A percentile compares a stretch with the other conserved stretches of the same genome.
These are phyloP conservation scores for Talaromyces amestolkiae DNA, from an alignment of 2,329 filamentous ascomycete genomes.

Conservation along the genomic window DNA sequence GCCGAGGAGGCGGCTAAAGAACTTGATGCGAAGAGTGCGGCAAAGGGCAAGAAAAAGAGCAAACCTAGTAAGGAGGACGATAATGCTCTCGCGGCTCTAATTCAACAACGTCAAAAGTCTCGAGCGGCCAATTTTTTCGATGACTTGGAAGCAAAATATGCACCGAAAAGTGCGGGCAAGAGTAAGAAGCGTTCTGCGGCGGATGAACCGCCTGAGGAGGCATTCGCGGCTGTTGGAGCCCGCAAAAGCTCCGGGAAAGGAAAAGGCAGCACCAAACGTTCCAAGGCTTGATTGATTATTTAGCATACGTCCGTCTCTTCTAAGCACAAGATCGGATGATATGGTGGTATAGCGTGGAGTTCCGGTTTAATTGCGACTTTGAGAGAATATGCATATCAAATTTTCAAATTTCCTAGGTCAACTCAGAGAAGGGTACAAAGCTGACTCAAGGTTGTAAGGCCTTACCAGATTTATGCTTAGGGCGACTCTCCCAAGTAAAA, in stretches of 20 bases:
- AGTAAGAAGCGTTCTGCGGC: slow-evolving; percentile 44
- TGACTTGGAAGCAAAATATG: slow-evolving; percentile 74
- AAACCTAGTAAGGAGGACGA: slow-evolving; percentile 48
- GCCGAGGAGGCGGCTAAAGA: slow-evolving; percentile 74
- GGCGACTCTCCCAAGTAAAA: too few species aligned
- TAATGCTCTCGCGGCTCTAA: slow-evolving; percentile 66
- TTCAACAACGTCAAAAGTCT: slow-evolving; percentile 66
- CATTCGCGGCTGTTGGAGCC: slow-evolving; percentile 47
- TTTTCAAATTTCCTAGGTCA: background rate
- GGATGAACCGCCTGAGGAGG: slow-evolving; percentile 63
- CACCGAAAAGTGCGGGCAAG: slow-evolving; percentile 40
- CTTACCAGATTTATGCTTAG: too few species aligned
- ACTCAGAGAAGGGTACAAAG: too few species aligned
- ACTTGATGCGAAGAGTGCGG: slow-evolving; percentile 65
- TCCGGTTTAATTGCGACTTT: background rate
- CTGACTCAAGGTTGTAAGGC: too few species aligned
- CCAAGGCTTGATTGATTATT: slow-evolving; percentile 6
- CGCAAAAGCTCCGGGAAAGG: slow-evolving; percentile 41
- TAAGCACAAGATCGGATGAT: background rate
- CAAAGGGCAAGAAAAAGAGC: slow-evolving; percentile 46
- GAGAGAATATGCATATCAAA: background rate
- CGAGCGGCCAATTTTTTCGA: slow-evolving; percentile 65
- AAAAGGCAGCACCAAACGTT: slow-evolving; percentile 29
- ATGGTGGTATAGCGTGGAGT: slow-evolving; percentile 9
- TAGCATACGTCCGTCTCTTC: background rate